Evolutionary conservation across 805 yeast species (phyloP), one percentile per base, ranked within the genome.

Genomic region (Lachancea waltii): DNA sequence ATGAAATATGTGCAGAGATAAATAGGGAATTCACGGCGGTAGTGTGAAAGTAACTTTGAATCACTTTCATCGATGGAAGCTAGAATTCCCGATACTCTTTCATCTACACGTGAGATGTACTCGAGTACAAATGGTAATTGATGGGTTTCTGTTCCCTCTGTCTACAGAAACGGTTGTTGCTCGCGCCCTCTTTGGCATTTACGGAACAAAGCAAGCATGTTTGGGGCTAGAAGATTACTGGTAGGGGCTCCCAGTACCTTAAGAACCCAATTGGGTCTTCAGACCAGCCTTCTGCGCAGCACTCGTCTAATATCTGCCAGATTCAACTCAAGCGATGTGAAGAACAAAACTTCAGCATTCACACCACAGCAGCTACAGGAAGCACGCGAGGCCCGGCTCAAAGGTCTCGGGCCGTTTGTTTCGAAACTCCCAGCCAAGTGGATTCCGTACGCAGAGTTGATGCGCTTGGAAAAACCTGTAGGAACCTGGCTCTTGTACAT

Each of bases 381-480:
- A 33, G 85, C 81, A 7, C 66, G 71, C 30, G 59, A 67, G 20
- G 73, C 74, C 9, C 64, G 87, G 45, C 32, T 65, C 13, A 56
- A 67, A 2, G 73, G 73, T 0, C 53, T 75, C 25, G 74, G 73
- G 1, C 68, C 76, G 0, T 65, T 69, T 56, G 67, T 85, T 11
- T 65, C 77, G 1, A 67, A 69, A 23, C 68, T 92, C 17, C 97
- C 98, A 0, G 69, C 66, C 29, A 69, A 69, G 40, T 69, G 79
- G 77, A 79, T 85, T 31, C 97, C 98, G 0, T 92, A 87, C 56
- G 95, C 95, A 30, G 95, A 86, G 54, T 66, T 92, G 39, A 80
- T 87, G 83, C 70, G 99, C 39, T 61, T 90, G 39, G 98, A 92
- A 55, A 85, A 85, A 50, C 98, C 99, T 0, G 94, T 84, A n/a